phyloP scores from a whole-genome alignment of 495 filamentous ascomycete genomes.

The Talaromyces stipitatus region DNA sequence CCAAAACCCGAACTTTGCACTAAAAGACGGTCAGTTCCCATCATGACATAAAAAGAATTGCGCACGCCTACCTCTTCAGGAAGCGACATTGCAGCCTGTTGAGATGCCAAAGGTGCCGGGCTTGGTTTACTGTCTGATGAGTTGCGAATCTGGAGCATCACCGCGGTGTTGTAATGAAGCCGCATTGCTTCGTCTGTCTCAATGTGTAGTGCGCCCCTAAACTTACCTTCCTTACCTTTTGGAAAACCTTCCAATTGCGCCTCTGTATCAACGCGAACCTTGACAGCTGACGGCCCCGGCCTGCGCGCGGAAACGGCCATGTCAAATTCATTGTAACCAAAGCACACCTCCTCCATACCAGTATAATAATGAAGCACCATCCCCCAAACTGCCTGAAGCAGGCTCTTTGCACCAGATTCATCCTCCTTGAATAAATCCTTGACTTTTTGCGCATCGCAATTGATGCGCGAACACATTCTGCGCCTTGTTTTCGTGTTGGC shows the following conservation, averaged over 20 bases:
- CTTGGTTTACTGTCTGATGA: constrained; percentile 9
- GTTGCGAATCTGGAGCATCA: constrained; percentile 32
- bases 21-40: constrained; percentile 12
- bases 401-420: constrained; percentile 17
- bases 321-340: constrained; percentile 41
- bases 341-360: constrained; percentile 46
- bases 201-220: constrained; percentile 1
- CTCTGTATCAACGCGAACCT: neutral
- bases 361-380: constrained; percentile 48
- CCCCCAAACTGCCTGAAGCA: constrained; percentile 47
- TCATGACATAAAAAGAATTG: constrained; percentile 3
- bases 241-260: neutral
- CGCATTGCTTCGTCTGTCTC: constrained; percentile 7
- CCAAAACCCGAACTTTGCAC: constrained; percentile 40
- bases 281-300: neutral
- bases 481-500: neutral
- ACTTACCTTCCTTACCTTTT: constrained; percentile 3
- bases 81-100: constrained; percentile 24
- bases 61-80: constrained; percentile 22
- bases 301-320: constrained; percentile 12
- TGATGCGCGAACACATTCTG: constrained; percentile 3
- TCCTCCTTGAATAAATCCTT: constrained; percentile 6
- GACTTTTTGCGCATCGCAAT: constrained; percentile 1
- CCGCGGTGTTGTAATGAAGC: constrained; percentile 29
- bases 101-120: constrained; percentile 7